These are phyloP conservation scores for Chlorella sorokiniana DNA, from an alignment of 139 green algal genomes.

Conservation along the genomic window DNA sequence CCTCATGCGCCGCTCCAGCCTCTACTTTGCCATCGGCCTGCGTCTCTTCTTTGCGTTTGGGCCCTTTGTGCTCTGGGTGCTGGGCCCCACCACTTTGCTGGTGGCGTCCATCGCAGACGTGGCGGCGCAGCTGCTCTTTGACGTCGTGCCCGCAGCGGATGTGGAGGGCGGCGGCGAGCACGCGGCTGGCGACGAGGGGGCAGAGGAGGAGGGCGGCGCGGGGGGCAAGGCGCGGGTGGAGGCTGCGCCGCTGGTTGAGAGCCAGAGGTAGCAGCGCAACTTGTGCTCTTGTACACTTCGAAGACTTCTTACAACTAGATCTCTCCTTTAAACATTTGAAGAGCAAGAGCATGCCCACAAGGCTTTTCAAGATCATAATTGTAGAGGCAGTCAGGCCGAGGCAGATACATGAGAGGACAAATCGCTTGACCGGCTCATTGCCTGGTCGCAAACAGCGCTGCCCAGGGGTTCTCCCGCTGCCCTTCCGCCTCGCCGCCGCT, in stretches of 20 bases:
- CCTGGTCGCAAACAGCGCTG: background rate
- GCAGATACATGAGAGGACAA: too few species aligned
- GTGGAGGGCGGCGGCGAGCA: background rate
- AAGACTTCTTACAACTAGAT: too few species aligned
- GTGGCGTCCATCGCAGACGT: background rate
- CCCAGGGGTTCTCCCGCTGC: slow-evolving; percentile 5
- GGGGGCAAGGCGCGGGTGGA: too few species aligned
- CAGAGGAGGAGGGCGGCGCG: background rate
- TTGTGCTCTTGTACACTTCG: too few species aligned
- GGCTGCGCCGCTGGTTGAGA: too few species aligned
- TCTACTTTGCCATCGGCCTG: slow-evolving; percentile 21
- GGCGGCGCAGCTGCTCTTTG: slow-evolving; percentile 6
- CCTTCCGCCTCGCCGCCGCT: background rate
- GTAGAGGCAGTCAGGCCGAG: too few species aligned
- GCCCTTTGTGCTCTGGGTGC: background rate
- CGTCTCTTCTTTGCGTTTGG: background rate
- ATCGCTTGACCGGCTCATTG: too few species aligned
- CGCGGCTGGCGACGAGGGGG: background rate
- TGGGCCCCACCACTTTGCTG: slow-evolving; percentile 10
- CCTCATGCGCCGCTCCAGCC: slow-evolving; percentile 3
- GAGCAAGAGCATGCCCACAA: too few species aligned
- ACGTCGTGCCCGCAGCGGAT: background rate
- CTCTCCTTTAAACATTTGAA: too few species aligned
- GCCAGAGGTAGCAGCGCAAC: too few species aligned
- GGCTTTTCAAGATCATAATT: too few species aligned